phyloP scores from a whole-genome alignment of 257 asterid species.

The Nicotiana tabacum region DNA sequence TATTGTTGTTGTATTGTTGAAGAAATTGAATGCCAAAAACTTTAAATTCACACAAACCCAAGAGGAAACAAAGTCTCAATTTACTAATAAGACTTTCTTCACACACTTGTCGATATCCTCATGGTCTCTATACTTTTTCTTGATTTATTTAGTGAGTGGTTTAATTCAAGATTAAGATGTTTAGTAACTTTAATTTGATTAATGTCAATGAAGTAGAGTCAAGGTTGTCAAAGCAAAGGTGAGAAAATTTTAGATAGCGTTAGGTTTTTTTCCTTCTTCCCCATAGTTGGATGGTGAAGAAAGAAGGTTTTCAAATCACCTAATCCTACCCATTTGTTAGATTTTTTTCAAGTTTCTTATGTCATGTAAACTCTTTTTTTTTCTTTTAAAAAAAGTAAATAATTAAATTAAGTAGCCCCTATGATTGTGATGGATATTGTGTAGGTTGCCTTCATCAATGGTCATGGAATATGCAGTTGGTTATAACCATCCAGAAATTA shows the following conservation, averaged over 20 bases:
- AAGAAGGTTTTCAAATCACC: conserved; percentile 7
- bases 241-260: background rate
- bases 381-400: background rate
- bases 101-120: conserved; percentile 5
- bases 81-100: background rate
- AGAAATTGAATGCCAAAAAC: conserved; percentile 6
- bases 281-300: background rate
- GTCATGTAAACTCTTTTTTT: conserved; percentile 6
- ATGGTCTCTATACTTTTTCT: background rate
- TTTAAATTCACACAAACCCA: background rate
- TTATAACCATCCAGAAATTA: background rate
- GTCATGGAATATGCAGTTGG: background rate
- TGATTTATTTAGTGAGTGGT: background rate
- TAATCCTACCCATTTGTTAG: conserved; percentile 15
- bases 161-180: background rate
- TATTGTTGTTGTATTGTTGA: background rate
- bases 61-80: conserved; percentile 2
- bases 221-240: conserved; percentile 18
- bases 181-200: background rate
- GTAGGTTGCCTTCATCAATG: background rate
- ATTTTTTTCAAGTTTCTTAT: conserved; percentile 22
- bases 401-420: background rate
- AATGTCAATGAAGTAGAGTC: conserved; percentile 9
- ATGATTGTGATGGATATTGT: background rate
- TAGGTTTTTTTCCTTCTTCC: background rate